These are phyloP conservation scores for Phaeosphaeriaceae sp. DNA, from an alignment of 2,329 filamentous ascomycete genomes.

Conservation along the genomic window DNA sequence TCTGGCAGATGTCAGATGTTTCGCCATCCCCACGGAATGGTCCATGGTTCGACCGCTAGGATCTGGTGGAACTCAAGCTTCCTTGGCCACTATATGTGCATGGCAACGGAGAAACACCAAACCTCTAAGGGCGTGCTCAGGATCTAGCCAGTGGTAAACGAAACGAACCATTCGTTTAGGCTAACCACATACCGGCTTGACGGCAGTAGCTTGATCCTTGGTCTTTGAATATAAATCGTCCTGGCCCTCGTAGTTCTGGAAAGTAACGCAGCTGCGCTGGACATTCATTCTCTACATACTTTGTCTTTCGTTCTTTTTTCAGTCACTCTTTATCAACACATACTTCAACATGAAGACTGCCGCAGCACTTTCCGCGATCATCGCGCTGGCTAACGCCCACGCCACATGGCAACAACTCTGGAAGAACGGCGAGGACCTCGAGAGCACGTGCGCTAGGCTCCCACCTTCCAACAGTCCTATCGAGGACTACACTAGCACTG, in stretches of 20 bases:
- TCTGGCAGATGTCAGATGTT: slow-evolving; percentile 20
- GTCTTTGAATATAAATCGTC: slow-evolving; percentile 28
- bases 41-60: slow-evolving; percentile 9
- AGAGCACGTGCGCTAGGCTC: slow-evolving; percentile 37
- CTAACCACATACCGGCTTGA: slow-evolving; percentile 24
- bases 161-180: slow-evolving; percentile 29
- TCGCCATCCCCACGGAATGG: slow-evolving; percentile 9
- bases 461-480: slow-evolving; percentile 38
- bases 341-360: slow-evolving; percentile 36
- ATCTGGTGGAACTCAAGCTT: slow-evolving; percentile 17
- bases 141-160: slow-evolving; percentile 33
- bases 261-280: slow-evolving; percentile 40
- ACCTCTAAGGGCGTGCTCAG: slow-evolving; percentile 21
- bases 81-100: slow-evolving; percentile 27
- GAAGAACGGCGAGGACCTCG: slow-evolving; percentile 39
- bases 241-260: slow-evolving; percentile 10
- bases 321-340: slow-evolving; percentile 33
- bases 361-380: slow-evolving; percentile 33
- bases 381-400: slow-evolving; percentile 36
- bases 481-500: slow-evolving; percentile 39
- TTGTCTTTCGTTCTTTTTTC: slow-evolving; percentile 21
- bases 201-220: slow-evolving; percentile 18
- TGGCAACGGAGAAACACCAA: slow-evolving; percentile 27
- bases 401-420: slow-evolving; percentile 41
- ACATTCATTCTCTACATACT: slow-evolving; percentile 36